Conservation (phyloP, 108 stramenopile species). For the Hondaea fermentalgiana region DNA sequence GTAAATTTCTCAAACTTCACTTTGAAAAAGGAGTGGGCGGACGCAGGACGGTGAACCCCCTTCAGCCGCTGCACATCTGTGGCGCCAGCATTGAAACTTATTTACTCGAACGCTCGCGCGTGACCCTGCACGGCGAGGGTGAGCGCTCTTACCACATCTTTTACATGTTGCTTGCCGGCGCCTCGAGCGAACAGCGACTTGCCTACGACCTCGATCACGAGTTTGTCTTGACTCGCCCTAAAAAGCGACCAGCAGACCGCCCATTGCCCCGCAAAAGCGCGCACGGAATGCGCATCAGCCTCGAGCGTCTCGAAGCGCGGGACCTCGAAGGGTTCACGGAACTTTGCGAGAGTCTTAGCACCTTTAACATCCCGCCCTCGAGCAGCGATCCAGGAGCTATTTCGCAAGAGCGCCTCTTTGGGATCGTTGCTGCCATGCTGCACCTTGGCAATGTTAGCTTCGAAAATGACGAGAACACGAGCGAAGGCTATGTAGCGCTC, state of each 20-base stretch:
- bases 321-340: neutral
- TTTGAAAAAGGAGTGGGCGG: neutral
- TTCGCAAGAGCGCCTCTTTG: neutral
- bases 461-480: neutral
- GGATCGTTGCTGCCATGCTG: constrained; percentile 23
- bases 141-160: constrained; percentile 59
- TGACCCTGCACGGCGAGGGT: constrained; percentile 30
- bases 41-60: too few relatives aligned
- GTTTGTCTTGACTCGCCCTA: neutral
- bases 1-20: constrained; percentile 23
- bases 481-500: neutral
- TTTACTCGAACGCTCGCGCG: constrained; percentile 50
- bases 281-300: neutral
- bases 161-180: constrained; percentile 46
- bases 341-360: neutral
- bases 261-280: neutral
- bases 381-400: neutral
- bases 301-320: neutral
- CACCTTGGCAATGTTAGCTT: constrained; percentile 32
- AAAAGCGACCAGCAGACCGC: neutral
- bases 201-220: constrained; percentile 40
- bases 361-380: neutral
- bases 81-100: constrained; percentile 42
- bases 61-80: neutral
- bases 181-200: constrained; percentile 9